phyloP scores from a whole-genome alignment of 2,329 filamentous ascomycete species.

The Colletotrichum siamense region DNA sequence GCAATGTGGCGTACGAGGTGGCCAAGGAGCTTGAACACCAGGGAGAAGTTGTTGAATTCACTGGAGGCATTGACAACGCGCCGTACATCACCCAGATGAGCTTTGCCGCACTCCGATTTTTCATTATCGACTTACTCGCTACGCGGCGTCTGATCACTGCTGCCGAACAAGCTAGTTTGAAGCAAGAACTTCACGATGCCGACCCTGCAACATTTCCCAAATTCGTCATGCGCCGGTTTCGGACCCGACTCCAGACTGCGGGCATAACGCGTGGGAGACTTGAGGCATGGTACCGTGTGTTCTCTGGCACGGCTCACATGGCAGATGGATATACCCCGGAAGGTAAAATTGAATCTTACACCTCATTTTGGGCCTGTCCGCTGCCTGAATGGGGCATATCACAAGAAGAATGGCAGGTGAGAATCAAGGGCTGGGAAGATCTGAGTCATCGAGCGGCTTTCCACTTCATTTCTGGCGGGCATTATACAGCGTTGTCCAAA shows the following conservation, averaged over 20 bases:
- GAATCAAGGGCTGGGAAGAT: not conserved
- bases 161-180: not conserved
- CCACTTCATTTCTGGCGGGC: not conserved
- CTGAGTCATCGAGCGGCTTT: not conserved
- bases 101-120: not conserved
- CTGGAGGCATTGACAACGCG: slow-evolving; percentile 1
- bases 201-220: not conserved
- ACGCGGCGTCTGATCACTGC: not conserved
- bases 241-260: not conserved
- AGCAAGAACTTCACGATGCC: not conserved
- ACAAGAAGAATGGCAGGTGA: not conserved
- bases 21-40: not conserved
- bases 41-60: not conserved
- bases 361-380: not conserved
- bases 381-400: not conserved
- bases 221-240: not conserved
- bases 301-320: not conserved
- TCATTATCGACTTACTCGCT: not conserved
- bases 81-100: slow-evolving; percentile 4
- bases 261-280: not conserved
- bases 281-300: not conserved
- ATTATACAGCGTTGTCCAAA: not conserved
- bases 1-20: not conserved
- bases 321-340: not conserved
- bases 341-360: not conserved